Evolutionary conservation across 805 yeast species (phyloP), one percentile per base, ranked within the genome.

Genomic region (Sugiyamaella mastotermitis): DNA sequence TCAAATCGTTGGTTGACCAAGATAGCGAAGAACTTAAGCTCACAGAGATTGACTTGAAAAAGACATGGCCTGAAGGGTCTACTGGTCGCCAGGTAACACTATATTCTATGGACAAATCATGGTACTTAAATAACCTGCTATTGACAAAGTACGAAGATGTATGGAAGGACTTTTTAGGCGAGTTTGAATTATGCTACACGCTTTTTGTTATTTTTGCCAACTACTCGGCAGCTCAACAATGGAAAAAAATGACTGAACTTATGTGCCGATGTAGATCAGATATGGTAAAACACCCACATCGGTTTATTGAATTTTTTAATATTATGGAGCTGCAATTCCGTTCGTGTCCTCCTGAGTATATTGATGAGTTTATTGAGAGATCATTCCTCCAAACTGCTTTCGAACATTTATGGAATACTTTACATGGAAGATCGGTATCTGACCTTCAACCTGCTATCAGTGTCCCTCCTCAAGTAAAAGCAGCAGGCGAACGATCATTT

Each of bases 141-240:
- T 24, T 59, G 11, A 34, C 45, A 1, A 41, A 45, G 9, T 68
- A 55, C 29, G 62, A 61, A 17, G 49, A 47, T 16, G 65, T 53
- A 37, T 47, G 30, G 14, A 52, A 50, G 0, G 32, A 51, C 2
- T 45, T 74, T 3, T 43, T 77, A 4, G 75, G 76, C 1, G 86
- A 82, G 49, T 50, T 78, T 5, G 76, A 77, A 46, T 51, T 78
- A 15, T 52, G 71, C 2, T 81, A 67, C 43, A 35, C 78, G 1
- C 60, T 71, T 39, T 62, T 70, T 30, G 49, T 76, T 1, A 48
- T 76, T 1, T 62, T 80, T 45, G 83, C 80, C 11, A 83, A 80
- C 53, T 71, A 72, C 50, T 73, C 83, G 14, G 74, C 80, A 10
- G 69, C 75, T 14, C 60, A 72, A 15, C 87, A 80, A 47, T 82